Evolutionary conservation across 495 filamentous ascomycete genomes (phyloP), one percentile per base, ranked within the genome.

Genomic region (Cercophora samala): DNA sequence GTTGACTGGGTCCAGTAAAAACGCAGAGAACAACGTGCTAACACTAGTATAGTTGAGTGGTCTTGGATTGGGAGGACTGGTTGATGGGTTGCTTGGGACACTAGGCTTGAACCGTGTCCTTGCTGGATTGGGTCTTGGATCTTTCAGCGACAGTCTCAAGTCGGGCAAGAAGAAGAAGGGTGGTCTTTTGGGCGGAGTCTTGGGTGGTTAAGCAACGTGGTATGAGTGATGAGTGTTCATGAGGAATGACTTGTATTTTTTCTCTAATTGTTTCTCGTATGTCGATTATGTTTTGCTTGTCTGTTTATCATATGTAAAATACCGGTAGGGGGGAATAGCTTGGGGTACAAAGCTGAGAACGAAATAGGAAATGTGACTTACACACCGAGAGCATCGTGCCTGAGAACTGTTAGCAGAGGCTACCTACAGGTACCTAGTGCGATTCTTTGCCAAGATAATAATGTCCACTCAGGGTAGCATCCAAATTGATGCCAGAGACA

Each of bases 61-160:
- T 1, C 85, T 97, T n/a, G 93, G 93, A 64, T 84, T 97, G 1
- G 93, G 93, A 62, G 89, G 90, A 11, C 71, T 97, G 3, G 82
- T 96, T 66, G 89, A 91, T 64, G 89, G 90, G 59, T 75, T 97
- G 25, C 84, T 97, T 4, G 90, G 91, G 19, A 91, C 91, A 2
- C 78, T 97, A 26, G 93, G 93, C 18, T 79, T 97, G 46, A 87
- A 90, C 65, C 91, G 91, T 75, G 77, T 97, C 53, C 83, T 97
- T 19, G 85, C 85, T 25, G 85, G 88, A 18, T 81, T 97, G 13
- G 93, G 93, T 1, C 72, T 97, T 11, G 89, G 89, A 1, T 77
- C 85, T 2, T 70, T 93, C 22, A 83, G 76, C 0, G 82, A 81
- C 22, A 75, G 72, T 63, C 68, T 78, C 62, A 73, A 78, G 69